A percentile compares a stretch with the other conserved stretches of the same genome.
These are phyloP conservation scores for Linderniella brevidens DNA, from an alignment of 257 asterid species.

Conservation along the genomic window DNA sequence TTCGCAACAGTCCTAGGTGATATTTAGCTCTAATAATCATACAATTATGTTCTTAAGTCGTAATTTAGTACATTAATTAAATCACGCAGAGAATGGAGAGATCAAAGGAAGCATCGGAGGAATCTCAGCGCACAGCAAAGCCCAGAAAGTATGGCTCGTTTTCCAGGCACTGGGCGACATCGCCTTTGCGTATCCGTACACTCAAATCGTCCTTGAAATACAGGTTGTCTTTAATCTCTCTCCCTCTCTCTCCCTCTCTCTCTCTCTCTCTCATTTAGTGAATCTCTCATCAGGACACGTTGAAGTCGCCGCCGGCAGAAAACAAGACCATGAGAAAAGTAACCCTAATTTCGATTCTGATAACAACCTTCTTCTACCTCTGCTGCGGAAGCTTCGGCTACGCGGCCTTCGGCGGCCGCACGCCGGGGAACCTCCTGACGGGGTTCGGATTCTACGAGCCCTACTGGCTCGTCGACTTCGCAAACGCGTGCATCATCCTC, in stretches of 20 bases:
- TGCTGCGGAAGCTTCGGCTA: constrained; percentile 55
- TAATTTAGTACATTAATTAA: background rate
- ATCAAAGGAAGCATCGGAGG: constrained; percentile 46
- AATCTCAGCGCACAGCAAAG: constrained; percentile 22
- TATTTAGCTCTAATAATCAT: no score
- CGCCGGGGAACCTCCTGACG: constrained; percentile 63
- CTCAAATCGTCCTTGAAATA: constrained; percentile 38
- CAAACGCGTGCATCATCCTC: constrained; percentile 44
- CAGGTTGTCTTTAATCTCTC: constrained; percentile 20
- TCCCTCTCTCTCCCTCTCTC: background rate
- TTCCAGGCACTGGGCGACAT: constrained; percentile 64
- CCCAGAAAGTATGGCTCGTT: constrained; percentile 38
- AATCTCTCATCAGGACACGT: constrained; percentile 29
- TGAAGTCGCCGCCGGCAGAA: constrained; percentile 56
- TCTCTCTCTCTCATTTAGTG: background rate
- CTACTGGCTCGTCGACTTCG: constrained; percentile 54
- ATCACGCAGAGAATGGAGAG: constrained; percentile 22
- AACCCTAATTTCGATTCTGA: constrained; percentile 20
- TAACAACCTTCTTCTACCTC: constrained; percentile 40
- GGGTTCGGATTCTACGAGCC: constrained; percentile 74
- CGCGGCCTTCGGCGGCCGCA: constrained; percentile 50
- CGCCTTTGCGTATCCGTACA: constrained; percentile 64
- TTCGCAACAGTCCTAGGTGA: constrained; percentile 50
- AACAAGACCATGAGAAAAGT: constrained; percentile 51
- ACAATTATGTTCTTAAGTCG: background rate